phyloP scores from a whole-genome alignment of 768 basidiomycete genomes.

The Boletus vinaceobasis region DNA sequence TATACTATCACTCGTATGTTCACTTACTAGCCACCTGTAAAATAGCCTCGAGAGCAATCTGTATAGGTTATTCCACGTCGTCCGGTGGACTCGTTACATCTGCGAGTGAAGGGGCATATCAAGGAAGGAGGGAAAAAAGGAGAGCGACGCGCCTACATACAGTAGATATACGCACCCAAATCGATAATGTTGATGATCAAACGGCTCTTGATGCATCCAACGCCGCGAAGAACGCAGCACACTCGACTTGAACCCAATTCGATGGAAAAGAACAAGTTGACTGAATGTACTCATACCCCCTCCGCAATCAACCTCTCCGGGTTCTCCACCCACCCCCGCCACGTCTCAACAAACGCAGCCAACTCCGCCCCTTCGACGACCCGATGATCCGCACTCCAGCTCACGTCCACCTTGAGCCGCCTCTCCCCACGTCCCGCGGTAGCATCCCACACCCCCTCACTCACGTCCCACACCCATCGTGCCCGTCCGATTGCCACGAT shows the following conservation, averaged over 20 bases:
- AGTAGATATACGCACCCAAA: not conserved
- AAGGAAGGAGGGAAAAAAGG: not conserved
- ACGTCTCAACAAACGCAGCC: conserved; percentile 82
- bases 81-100: not conserved
- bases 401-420: conserved; percentile 59
- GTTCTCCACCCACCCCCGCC: conserved; percentile 75
- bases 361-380: conserved; percentile 88
- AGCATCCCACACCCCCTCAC: conserved; percentile 34
- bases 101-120: not conserved
- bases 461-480: conserved; percentile 74
- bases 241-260: not conserved
- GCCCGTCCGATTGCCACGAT: conserved; percentile 81
- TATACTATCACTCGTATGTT: not conserved
- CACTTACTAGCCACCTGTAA: not conserved
- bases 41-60: not conserved
- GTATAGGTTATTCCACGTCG: not conserved
- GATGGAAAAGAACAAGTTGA: not conserved
- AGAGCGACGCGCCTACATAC: too few species aligned
- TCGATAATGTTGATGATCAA: not conserved
- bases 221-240: too few species aligned
- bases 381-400: conserved; percentile 86
- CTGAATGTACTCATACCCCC: conserved; percentile 30
- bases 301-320: conserved; percentile 67
- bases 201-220: not conserved
- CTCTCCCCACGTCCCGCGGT: conserved; percentile 38